Conservation (phyloP, 2,329 filamentous ascomycete genomes). For the Sclerotinia spermophila region DNA sequence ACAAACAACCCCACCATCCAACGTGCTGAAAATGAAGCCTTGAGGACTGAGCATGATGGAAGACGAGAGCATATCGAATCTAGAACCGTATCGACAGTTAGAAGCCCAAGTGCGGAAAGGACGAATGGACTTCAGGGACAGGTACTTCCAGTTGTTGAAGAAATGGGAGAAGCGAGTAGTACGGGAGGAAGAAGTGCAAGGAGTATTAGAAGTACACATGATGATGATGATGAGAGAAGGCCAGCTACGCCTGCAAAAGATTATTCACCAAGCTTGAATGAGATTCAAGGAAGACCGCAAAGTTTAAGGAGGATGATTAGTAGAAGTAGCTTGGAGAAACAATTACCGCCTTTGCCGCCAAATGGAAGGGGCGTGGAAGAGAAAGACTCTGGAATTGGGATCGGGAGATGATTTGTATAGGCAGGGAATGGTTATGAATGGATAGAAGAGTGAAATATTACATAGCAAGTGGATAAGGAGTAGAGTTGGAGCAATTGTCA, state of each 20-base stretch:
- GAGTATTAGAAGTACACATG: slow-evolving; percentile 40
- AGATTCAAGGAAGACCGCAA: slow-evolving; percentile 2
- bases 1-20: slow-evolving; percentile 29
- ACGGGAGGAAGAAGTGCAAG: slow-evolving; percentile 56
- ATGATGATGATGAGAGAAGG: slow-evolving; percentile 32
- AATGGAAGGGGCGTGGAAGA: neutral
- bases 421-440: neutral
- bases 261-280: slow-evolving; percentile 20
- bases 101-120: slow-evolving; percentile 55
- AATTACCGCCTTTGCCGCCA: slow-evolving; percentile 53
- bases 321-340: slow-evolving; percentile 58
- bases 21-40: slow-evolving; percentile 33
- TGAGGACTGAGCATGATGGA: slow-evolving; percentile 36
- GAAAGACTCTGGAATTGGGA: slow-evolving; percentile 8
- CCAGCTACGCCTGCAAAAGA: slow-evolving; percentile 29
- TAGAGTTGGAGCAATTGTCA: neutral
- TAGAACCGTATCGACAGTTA: slow-evolving; percentile 51
- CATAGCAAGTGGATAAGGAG: neutral
- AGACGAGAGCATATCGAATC: slow-evolving; percentile 33
- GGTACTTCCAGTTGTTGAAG: slow-evolving; percentile 80
- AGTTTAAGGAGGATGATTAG: slow-evolving; percentile 39
- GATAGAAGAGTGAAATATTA: neutral
- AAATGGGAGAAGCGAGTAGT: slow-evolving; percentile 74
- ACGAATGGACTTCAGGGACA: slow-evolving; percentile 51
- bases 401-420: neutral